phyloP scores from a whole-genome alignment of 164 flowering plant species.

The Tetracentron sinense region DNA sequence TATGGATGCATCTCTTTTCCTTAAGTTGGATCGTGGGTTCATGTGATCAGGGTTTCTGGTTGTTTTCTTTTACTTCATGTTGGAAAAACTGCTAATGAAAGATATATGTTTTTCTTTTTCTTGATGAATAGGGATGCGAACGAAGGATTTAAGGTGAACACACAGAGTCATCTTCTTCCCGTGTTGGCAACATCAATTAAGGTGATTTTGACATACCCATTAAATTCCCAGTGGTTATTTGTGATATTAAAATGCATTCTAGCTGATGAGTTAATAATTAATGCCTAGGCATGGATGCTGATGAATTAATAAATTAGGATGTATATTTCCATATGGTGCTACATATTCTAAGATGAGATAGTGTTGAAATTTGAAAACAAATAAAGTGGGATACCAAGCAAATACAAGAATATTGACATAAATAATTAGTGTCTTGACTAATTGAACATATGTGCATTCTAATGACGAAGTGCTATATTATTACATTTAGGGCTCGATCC shows the following conservation, averaged over 20 bases:
- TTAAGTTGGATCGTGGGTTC: neutral
- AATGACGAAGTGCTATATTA: too few species aligned
- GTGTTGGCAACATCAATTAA: slow-evolving; percentile 85
- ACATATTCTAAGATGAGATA: too few species aligned
- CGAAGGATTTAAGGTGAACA: slow-evolving; percentile 93
- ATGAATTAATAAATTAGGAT: too few species aligned
- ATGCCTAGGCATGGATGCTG: too few species aligned
- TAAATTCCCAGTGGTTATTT: neutral
- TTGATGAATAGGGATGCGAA: slow-evolving; percentile 47
- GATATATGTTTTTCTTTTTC: slow-evolving; percentile 4
- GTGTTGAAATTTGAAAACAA: too few species aligned
- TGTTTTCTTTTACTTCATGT: neutral
- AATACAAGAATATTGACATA: too few species aligned
- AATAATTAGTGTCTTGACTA: too few species aligned
- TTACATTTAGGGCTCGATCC: too few species aligned
- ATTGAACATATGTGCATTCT: too few species aligned
- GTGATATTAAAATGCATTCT: too few species aligned
- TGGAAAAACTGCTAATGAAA: neutral
- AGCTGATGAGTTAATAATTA: neutral
- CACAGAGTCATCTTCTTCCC: slow-evolving; percentile 83
- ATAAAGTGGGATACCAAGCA: too few species aligned
- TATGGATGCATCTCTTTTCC: neutral
- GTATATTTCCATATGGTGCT: too few species aligned
- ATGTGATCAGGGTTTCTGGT: neutral
- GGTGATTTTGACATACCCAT: slow-evolving; percentile 37